Evolutionary conservation across 768 basidiomycete genomes (phyloP).

Genomic region (Candolleomyces efflorescens): DNA sequence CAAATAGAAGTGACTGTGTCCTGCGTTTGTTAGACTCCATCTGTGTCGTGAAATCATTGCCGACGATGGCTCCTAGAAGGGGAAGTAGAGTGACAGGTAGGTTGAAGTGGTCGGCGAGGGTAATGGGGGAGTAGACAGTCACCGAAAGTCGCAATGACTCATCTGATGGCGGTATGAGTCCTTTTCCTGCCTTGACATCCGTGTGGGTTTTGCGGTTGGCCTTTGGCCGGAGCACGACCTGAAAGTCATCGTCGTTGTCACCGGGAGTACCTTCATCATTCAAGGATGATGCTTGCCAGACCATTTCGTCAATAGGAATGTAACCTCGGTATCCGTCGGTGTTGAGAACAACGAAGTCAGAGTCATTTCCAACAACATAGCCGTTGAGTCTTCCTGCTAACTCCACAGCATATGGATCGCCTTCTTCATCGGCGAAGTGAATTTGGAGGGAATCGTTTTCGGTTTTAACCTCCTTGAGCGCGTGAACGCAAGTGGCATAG

Average conservation of each 20-base stretch:
- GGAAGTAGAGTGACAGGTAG: conserved; percentile 72
- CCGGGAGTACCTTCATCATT: conserved; percentile 25
- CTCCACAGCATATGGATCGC: conserved; percentile 81
- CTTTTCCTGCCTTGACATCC: conserved; percentile 25
- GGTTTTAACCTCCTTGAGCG: conserved; percentile 39
- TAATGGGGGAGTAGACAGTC: conserved; percentile 55
- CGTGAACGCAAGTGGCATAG: conserved; percentile 54
- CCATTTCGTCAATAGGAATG: conserved; percentile 71
- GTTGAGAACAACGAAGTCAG: conserved; percentile 78
- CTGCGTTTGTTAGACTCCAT: conserved; percentile 43
- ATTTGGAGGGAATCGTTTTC: conserved; percentile 39
- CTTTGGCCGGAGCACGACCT: conserved; percentile 52
- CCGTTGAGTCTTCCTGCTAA: conserved; percentile 69
- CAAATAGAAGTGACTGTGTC: conserved; percentile 65
- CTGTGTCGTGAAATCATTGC: conserved; percentile 72
- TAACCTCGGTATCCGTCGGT: conserved; percentile 75
- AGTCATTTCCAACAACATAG: conserved; percentile 77
- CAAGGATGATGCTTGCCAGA: conserved; percentile 46
- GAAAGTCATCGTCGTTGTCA: conserved; percentile 50
- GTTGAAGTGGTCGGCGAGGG: conserved; percentile 60
- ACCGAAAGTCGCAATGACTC: conserved; percentile 46
- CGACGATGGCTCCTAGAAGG: conserved; percentile 71
- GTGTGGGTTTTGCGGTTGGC: conserved; percentile 36
- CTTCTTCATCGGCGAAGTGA: conserved; percentile 78
- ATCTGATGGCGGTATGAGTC: conserved; percentile 52